Base-by-base conservation (phyloP, 768 basidiomycete genomes). In the Porpolomopsis calyptriformis region DNA sequence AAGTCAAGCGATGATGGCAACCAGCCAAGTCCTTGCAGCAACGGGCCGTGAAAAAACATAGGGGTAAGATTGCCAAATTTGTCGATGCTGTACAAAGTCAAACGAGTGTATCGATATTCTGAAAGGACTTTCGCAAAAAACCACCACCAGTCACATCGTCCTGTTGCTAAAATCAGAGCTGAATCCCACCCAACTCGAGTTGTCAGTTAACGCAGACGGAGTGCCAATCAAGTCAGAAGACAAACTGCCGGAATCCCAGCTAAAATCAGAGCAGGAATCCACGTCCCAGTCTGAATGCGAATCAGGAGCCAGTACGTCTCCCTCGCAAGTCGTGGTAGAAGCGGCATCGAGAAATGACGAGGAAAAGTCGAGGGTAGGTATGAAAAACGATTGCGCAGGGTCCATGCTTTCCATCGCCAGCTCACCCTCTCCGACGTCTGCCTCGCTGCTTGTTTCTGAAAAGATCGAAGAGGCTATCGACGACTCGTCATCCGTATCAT, bases 351-450 rank as follows among this genome's bases (percentile, higher is more conserved):
- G 47, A 57, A 72, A 74, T 6, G 69, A 62, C 4, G 78, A 72
- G 0, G 83, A 82, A 51, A 85, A 73, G 58, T 87, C 84, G 43
- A 88, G 70, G 1, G 77, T 83, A 4, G 87, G 86, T n/a, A 89
- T 64, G 9, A 90, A 62, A 48, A 92, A 75, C 2, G 85, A 84
- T 16, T 74, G 66, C 2, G 82, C 66, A 9, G 80, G 75, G 55
- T 85, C 80, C 19, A 72, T 64, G 20, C 56, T 50, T 39, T 55
- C 49, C 7, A 50, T 49, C 2, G 50, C 44, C 8, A 22, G 22
- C 50, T 51, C 20, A 37, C 43, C 29, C 47, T 43, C 38, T 42
- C 46, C 23, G 20, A 36, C 43, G 18, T 41, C 52, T 40, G 51
- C 54, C 16, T 49, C 43, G n/a, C 53, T 58, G 12, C 62, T 62